Percentiles rank a stretch among this genome's conserved stretches.
phyloP scores from a whole-genome alignment of 192 early-diverging fungal genomes.

The Coemansia sp. region DNA sequence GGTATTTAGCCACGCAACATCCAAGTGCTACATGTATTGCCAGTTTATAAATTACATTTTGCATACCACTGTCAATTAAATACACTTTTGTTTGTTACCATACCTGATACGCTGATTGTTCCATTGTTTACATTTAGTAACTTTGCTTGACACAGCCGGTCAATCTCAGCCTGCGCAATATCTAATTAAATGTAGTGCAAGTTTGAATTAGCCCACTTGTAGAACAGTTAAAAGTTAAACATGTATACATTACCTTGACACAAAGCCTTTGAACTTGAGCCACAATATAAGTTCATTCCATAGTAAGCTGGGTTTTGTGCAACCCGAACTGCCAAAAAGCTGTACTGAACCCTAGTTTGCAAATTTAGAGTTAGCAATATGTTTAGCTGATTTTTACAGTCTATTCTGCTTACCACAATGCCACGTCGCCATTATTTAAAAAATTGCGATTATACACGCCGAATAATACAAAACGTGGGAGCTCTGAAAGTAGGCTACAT shows the following conservation, averaged over 20 bases:
- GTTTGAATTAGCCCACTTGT: too few species aligned
- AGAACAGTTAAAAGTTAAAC: neutral
- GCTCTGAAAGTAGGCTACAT: slow-evolving; percentile 59
- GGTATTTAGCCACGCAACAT: slow-evolving; percentile 29
- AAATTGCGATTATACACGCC: slow-evolving; percentile 37
- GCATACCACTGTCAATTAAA: neutral
- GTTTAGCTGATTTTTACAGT: neutral
- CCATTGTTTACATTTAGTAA: neutral
- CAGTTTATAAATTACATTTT: neutral
- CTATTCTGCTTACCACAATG: slow-evolving; percentile 17
- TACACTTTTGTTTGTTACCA: neutral
- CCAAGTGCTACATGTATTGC: slow-evolving; percentile 20
- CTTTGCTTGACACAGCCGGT: neutral
- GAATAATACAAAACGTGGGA: slow-evolving; percentile 52
- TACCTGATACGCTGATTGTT: slow-evolving; percentile 1
- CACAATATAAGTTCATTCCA: neutral
- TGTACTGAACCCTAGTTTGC: slow-evolving; percentile 40
- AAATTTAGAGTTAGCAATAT: neutral
- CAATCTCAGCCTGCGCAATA: neutral
- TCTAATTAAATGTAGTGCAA: neutral
- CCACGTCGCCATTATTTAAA: slow-evolving; percentile 23
- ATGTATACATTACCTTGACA: neutral
- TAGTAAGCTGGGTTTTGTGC: slow-evolving; percentile 19
- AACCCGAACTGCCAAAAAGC: slow-evolving; percentile 25
- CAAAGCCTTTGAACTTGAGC: neutral